These are phyloP conservation scores for Wickerhamiella qilinensis DNA, from an alignment of 805 yeast species.

Conservation along the genomic window DNA sequence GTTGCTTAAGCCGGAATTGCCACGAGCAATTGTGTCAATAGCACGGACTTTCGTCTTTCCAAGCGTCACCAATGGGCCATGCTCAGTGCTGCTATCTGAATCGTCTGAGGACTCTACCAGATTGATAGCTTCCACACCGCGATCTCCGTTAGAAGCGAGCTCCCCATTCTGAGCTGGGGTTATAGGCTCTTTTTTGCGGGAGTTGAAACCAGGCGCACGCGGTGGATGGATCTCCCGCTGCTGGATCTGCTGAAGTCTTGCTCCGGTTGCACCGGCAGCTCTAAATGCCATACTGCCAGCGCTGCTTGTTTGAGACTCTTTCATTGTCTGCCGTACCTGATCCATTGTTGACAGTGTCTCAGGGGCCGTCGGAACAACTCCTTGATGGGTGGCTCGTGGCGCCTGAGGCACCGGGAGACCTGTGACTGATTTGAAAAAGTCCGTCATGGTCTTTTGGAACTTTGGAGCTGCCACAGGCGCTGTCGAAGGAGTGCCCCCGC, in stretches of 20 bases:
- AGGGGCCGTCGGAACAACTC: not conserved
- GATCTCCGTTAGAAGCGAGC: no score
- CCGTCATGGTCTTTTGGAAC: not conserved
- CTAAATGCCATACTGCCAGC: no score
- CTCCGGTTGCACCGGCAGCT: no score
- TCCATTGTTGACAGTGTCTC: not conserved
- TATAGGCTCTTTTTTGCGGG: constrained; percentile 19
- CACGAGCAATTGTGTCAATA: constrained; percentile 9
- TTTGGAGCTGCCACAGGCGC: no score
- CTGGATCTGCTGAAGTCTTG: no score
- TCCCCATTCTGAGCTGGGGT: no score
- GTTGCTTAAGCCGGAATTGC: constrained; percentile 1
- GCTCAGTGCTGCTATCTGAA: constrained; percentile 27
- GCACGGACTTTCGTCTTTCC: constrained; percentile 6
- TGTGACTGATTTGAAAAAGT: not conserved
- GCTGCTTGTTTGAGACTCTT: no score
- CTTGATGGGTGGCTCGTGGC: not conserved
- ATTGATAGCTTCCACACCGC: no score
- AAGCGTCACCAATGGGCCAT: constrained; percentile 14
- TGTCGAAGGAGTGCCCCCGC: no score
- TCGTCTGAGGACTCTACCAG: no score
- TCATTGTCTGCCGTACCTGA: not conserved
- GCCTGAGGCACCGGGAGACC: not conserved
- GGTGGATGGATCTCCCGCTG: constrained; percentile 29
- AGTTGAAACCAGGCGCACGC: constrained; percentile 33